phyloP scores from a whole-genome alignment of 1,284 basidiomycete species.

The Gymnopus androsaceus region DNA sequence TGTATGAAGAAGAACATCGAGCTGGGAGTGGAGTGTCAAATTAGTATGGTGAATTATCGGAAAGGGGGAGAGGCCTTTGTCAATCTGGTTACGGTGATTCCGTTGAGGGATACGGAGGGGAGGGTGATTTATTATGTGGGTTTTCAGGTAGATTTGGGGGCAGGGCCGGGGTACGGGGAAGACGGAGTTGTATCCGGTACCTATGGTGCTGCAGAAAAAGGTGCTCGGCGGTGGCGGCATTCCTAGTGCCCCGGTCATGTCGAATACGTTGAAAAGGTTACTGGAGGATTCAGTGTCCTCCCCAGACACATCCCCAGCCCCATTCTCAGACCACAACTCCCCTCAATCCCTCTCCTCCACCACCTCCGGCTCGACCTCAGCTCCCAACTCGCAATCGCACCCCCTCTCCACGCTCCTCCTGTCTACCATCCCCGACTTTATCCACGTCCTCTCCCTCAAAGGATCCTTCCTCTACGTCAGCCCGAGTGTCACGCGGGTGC shows the following conservation, averaged over 20 bases:
- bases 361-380: no score
- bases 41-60: constrained; percentile 84
- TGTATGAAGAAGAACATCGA: constrained; percentile 67
- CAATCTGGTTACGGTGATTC: constrained; percentile 86
- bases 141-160: constrained; percentile 88
- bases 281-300: constrained; percentile 30
- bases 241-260: constrained; percentile 30
- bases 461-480: constrained; percentile 93
- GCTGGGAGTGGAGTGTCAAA: constrained; percentile 86
- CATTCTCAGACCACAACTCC: no score
- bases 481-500: constrained; percentile 70
- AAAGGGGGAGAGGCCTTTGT: constrained; percentile 86
- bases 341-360: no score
- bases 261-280: constrained; percentile 34
- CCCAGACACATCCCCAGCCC: constrained; percentile 15
- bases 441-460: constrained; percentile 91
- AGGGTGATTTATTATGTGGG: constrained; percentile 86
- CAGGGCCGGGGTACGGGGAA: constrained; percentile 63
- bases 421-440: constrained; percentile 73
- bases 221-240: constrained; percentile 24
- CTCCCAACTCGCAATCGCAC: no score
- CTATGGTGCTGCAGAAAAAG: constrained; percentile 27
- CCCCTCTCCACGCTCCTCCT: constrained; percentile 69
- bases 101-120: constrained; percentile 63
- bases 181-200: constrained; percentile 7